Percentiles rank a stretch among this genome's conserved stretches.
phyloP scores from a whole-genome alignment of 2,329 filamentous ascomycete species.

The Aspergillus sp. region DNA sequence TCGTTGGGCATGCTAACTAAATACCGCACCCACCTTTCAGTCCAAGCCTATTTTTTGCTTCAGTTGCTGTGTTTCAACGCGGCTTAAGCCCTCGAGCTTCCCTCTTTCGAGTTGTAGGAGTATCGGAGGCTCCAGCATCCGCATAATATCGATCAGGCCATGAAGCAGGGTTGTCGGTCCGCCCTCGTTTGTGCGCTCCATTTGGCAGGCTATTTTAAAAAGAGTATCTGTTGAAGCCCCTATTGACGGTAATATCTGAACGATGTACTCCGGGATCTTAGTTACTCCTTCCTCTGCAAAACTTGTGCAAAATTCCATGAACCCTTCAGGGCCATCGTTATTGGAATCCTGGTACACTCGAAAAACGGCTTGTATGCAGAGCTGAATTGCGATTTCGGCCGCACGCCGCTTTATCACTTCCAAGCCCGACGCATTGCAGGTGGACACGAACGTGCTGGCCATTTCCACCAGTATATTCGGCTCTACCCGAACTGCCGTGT shows the following conservation, averaged over 20 bases:
- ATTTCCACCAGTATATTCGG: background rate
- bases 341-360: slow-evolving; percentile 9
- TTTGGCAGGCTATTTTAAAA: slow-evolving; percentile 26
- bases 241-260: background rate
- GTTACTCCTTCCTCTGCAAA: background rate
- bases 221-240: slow-evolving; percentile 16
- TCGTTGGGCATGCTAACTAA: background rate
- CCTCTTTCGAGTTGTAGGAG: slow-evolving; percentile 54
- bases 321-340: slow-evolving; percentile 14
- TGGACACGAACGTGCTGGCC: background rate
- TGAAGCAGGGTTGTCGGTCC: slow-evolving; percentile 37
- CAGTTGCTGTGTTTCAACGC: slow-evolving; percentile 38
- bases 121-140: slow-evolving; percentile 46
- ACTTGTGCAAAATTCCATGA: background rate
- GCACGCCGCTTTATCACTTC: background rate
- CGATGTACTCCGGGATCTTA: background rate
- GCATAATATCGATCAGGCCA: slow-evolving; percentile 46
- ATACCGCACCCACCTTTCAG: background rate
- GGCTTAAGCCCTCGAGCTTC: slow-evolving; percentile 39
- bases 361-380: background rate
- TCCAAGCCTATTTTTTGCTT: slow-evolving; percentile 26
- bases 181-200: slow-evolving; percentile 37
- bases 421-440: background rate
- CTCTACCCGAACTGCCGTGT: slow-evolving; percentile 1
- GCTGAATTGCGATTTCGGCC: background rate